Evolutionary conservation across 1,284 basidiomycete species (phyloP), one percentile per base, ranked within the genome.

Genomic region (Ceraceosorus guamensis): DNA sequence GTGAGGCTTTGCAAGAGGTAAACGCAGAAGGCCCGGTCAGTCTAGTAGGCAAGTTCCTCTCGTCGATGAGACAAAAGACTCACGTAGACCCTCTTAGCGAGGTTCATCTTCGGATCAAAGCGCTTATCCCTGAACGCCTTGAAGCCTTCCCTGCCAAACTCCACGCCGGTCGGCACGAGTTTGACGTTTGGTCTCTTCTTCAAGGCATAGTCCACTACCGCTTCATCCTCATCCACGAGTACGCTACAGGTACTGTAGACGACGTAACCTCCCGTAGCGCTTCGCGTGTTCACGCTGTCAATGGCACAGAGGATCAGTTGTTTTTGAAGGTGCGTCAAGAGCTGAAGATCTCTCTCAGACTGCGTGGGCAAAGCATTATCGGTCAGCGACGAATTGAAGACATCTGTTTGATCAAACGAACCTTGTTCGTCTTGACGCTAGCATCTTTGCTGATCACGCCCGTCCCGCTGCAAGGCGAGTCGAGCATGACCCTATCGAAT

Each of bases 161-260:
- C 86, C 48, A 99, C 82, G 1, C 91, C 92, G 0, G 91, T 90
- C 50, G 91, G 88, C 50, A 98, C 91, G 46, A 99, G 85, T 77
- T 87, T 87, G 66, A 88, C 89, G 76, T 98, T 87, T n/a, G 92
- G 88, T 37, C 95, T 84, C 78, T 99, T 97, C 64, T 87, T 85
- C 55, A 99, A 82, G n/a, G 95, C 95, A 73, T 99, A 99, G 77
- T 97, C 89, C 16, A 99, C 90, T 14, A 98, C 93, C 4, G 89
- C 85, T 78, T 99, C 95, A 80, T 99, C 92, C 80, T 99, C 95
- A 71, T 98, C 95, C 2, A 96, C 88, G 4, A 88, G 96, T 48
- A 99, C 91, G 6, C 92, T 97, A 77, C 95, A 99, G 0, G 95
- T 99, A 53, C 92, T 97, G 80, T 99, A 99, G 58, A 98, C 93